These are phyloP conservation scores for Sporothrix protearum DNA, from an alignment of 2,329 filamentous ascomycete species.

Conservation along the genomic window DNA sequence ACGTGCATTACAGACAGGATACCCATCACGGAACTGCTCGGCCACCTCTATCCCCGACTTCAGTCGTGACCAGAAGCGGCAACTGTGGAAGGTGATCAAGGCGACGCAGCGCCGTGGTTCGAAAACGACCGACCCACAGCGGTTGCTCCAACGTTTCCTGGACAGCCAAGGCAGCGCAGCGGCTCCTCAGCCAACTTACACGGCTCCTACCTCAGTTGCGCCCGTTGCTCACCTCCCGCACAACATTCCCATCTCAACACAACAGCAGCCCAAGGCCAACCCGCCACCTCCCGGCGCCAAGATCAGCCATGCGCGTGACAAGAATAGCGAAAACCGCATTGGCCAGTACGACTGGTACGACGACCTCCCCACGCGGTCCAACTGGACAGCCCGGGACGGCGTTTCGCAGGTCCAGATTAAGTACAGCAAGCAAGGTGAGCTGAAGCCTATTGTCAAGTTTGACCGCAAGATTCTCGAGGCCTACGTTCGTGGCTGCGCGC, in stretches of 20 bases:
- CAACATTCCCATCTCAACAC: slow-evolving; percentile 14
- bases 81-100: slow-evolving; percentile 15
- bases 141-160: slow-evolving; percentile 11
- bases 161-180: not conserved
- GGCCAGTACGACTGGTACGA: slow-evolving; percentile 29
- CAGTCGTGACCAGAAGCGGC: not conserved
- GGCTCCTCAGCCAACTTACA: too few relatives aligned
- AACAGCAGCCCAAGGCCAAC: slow-evolving; percentile 23
- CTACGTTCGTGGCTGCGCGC: slow-evolving; percentile 26
- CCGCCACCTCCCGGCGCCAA: slow-evolving; percentile 21
- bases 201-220: not conserved
- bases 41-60: slow-evolving; percentile 1
- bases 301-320: slow-evolving; percentile 25
- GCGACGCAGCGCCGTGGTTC: not conserved
- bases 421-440: slow-evolving; percentile 28
- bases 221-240: not conserved
- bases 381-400: slow-evolving; percentile 17
- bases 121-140: not conserved
- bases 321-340: slow-evolving; percentile 22
- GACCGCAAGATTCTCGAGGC: slow-evolving; percentile 11
- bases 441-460: slow-evolving; percentile 18
- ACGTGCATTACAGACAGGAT: not conserved
- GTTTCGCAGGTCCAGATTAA: slow-evolving; percentile 4
- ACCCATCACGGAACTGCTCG: not conserved
- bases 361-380: slow-evolving; percentile 10